These are phyloP conservation scores for Boletellus sp. DNA, from an alignment of 1,284 basidiomycete species.

Conservation along the genomic window DNA sequence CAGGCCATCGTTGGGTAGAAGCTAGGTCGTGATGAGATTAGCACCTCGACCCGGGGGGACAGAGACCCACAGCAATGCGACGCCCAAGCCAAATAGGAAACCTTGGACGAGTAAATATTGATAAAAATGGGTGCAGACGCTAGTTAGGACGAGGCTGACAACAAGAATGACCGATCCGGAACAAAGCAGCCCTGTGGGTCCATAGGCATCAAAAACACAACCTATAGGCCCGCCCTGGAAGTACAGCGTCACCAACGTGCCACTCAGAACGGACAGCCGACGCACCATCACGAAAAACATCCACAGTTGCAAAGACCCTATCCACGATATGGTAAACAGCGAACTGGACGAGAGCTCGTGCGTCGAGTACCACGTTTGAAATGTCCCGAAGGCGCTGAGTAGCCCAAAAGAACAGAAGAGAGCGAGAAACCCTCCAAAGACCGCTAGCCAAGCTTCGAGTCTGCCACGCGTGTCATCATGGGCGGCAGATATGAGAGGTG, in stretches of 20 bases:
- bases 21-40: constrained; percentile 33
- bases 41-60: constrained; percentile 1
- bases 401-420: constrained; percentile 36
- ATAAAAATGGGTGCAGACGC: constrained; percentile 52
- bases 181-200: constrained; percentile 46
- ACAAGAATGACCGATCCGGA: constrained; percentile 42
- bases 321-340: constrained; percentile 44
- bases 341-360: constrained; percentile 35
- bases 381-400: constrained; percentile 33
- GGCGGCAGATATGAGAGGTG: constrained; percentile 12
- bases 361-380: constrained; percentile 43
- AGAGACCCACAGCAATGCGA: constrained; percentile 50
- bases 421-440: constrained; percentile 32
- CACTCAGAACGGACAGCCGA: constrained; percentile 12
- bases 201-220: constrained; percentile 47
- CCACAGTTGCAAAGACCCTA: constrained; percentile 46
- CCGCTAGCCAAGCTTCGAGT: constrained; percentile 26
- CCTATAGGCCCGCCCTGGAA: constrained; percentile 49
- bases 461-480: constrained; percentile 5
- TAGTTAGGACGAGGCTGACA: constrained; percentile 49
- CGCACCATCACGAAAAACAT: constrained; percentile 43
- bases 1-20: constrained; percentile 57
- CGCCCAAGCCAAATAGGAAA: constrained; percentile 55
- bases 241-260: constrained; percentile 4
- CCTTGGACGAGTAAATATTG: constrained; percentile 61